Conservation (phyloP, 495 filamentous ascomycete species). For the Wilcoxina mikolae region DNA sequence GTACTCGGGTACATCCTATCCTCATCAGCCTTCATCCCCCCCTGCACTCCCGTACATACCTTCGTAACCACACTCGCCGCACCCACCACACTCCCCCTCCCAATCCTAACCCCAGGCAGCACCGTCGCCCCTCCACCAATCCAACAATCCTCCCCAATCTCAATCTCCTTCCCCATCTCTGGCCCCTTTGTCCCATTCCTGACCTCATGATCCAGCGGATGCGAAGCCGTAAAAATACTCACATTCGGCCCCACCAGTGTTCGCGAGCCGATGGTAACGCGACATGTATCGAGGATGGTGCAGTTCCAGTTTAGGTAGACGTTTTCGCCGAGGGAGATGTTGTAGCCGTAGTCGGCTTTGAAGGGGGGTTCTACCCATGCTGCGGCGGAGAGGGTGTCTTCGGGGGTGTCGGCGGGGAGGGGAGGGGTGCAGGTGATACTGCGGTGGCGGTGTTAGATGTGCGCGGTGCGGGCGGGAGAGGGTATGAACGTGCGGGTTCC, state of each 20-base stretch:
- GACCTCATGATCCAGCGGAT: slow-evolving; percentile 59
- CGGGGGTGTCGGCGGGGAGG: slow-evolving; percentile 47
- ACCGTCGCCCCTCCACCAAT: slow-evolving; percentile 65
- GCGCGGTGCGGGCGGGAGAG: too few relatives aligned
- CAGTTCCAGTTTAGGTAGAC: slow-evolving; percentile 69
- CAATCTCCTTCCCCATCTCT: slow-evolving; percentile 60
- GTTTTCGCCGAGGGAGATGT: slow-evolving; percentile 48
- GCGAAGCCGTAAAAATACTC: slow-evolving; percentile 54
- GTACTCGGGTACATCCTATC: neutral
- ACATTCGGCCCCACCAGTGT: slow-evolving; percentile 71
- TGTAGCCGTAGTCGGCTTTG: slow-evolving; percentile 60
- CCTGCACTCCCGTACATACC: too few relatives aligned
- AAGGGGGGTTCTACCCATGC: slow-evolving; percentile 62
- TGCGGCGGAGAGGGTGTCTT: slow-evolving; percentile 42
- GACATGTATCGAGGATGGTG: slow-evolving; percentile 62
- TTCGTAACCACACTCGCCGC: slow-evolving; percentile 87
- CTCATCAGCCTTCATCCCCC: too few relatives aligned
- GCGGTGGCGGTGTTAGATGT: neutral
- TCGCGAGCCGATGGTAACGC: slow-evolving; percentile 61
- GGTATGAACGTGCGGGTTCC: slow-evolving; percentile 47
- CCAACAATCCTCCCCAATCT: slow-evolving; percentile 81
- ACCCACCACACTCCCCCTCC: slow-evolving; percentile 55
- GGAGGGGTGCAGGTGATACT: too few relatives aligned
- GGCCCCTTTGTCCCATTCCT: slow-evolving; percentile 62
- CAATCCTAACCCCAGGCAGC: slow-evolving; percentile 65